phyloP scores from a whole-genome alignment of 2,329 filamentous ascomycete genomes.

The Fusarium tjaetaba region DNA sequence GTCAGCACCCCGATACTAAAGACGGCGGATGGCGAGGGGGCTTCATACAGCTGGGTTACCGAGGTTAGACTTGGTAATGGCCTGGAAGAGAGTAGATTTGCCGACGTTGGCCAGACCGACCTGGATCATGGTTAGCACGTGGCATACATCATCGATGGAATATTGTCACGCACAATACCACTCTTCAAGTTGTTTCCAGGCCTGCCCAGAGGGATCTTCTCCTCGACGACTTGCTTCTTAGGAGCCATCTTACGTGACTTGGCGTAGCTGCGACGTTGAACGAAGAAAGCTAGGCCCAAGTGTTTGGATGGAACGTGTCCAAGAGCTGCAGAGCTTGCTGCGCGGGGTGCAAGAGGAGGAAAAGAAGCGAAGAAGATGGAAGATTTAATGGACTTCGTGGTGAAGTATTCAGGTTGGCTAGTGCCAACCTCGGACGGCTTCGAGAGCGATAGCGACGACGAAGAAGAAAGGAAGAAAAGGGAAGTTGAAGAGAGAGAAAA shows the following conservation, averaged over 20 bases:
- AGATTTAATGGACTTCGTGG: conserved; percentile 55
- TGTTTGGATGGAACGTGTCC: conserved; percentile 59
- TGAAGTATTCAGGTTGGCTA: conserved; percentile 52
- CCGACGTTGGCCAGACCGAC: conserved; percentile 99
- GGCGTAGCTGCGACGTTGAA: conserved; percentile 66
- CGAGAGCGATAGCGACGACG: conserved; percentile 37
- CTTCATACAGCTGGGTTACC: conserved; percentile 91
- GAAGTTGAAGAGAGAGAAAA: conserved; percentile 23
- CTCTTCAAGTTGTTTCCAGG: conserved; percentile 99
- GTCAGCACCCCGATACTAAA: conserved; percentile 53
- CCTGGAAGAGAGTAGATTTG: conserved; percentile 99
- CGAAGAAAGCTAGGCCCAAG: conserved; percentile 61
- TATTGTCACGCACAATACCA: conserved; percentile 80
- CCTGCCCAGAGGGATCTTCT: conserved; percentile 95
- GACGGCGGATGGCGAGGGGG: conserved; percentile 46
- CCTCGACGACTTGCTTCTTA: conserved; percentile 90
- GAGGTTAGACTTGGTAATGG: conserved; percentile 96
- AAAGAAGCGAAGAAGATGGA: conserved; percentile 64
- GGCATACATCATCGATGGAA: not conserved
- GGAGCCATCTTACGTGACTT: conserved; percentile 84
- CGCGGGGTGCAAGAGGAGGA: conserved; percentile 59
- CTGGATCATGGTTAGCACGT: conserved; percentile 58
- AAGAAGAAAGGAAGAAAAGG: conserved; percentile 24
- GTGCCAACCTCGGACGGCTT: conserved; percentile 53
- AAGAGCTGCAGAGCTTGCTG: conserved; percentile 74